A percentile compares a stretch with the other conserved stretches of the same genome.
Evolutionary conservation across 75 land plant genomes (phyloP).

Genomic region (Pinus taeda): DNA sequence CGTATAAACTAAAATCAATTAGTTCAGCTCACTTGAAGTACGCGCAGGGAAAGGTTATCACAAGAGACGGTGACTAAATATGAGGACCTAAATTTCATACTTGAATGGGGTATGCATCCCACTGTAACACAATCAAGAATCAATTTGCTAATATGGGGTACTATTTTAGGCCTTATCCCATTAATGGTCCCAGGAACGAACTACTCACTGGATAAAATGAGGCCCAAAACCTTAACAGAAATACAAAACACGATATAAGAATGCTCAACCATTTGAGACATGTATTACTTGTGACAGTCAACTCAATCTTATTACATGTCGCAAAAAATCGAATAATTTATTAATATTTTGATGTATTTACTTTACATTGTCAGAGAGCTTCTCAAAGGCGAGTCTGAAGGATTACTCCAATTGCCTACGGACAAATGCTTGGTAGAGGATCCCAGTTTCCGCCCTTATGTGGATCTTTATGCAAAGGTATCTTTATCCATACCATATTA

Average conservation of each 20-base stretch:
- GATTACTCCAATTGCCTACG: conserved; percentile 76
- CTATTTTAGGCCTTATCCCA: background rate
- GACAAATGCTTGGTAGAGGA: conserved; percentile 89
- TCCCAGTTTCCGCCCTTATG: conserved; percentile 79
- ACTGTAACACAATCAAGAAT: background rate
- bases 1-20: background rate
- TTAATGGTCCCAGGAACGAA: background rate
- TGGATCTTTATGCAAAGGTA: conserved; percentile 95
- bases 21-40: background rate
- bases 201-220: background rate
- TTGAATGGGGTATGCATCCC: no score
- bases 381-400: conserved; percentile 72
- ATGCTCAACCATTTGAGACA: background rate
- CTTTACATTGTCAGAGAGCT: conserved; percentile 51
- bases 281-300: background rate
- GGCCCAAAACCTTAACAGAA: background rate
- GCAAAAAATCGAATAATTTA: background rate
- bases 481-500: background rate
- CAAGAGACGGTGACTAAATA: background rate
- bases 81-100: no score
- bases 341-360: background rate
- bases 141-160: background rate
- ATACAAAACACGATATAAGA: background rate
- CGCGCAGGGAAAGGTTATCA: background rate
- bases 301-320: background rate